A percentile compares a stretch with the other conserved stretches of the same genome.
phyloP scores from a whole-genome alignment of 768 basidiomycete genomes.

The Leucocoprinus sp. region DNA sequence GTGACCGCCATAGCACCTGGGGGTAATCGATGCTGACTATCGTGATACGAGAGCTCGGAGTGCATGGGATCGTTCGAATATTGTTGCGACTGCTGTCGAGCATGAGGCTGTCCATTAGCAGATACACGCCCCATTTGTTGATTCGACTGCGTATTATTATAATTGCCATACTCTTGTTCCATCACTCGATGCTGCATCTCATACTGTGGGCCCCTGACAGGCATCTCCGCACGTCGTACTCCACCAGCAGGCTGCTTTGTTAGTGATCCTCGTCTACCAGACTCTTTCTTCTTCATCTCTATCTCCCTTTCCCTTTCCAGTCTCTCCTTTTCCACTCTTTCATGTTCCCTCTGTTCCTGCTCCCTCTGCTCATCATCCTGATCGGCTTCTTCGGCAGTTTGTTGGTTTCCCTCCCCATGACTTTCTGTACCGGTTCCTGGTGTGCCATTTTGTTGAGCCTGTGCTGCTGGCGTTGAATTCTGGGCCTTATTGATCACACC shows the following conservation, averaged over 20 bases:
- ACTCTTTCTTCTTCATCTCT: slow-evolving; percentile 49
- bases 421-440: slow-evolving; percentile 19
- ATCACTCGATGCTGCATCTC: slow-evolving; percentile 92
- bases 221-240: slow-evolving; percentile 73
- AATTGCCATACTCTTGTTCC: slow-evolving; percentile 74
- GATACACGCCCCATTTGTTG: slow-evolving; percentile 16
- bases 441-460: slow-evolving; percentile 19
- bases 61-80: slow-evolving; percentile 20
- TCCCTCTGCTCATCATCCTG: slow-evolving; percentile 34
- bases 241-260: slow-evolving; percentile 54
- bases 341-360: slow-evolving; percentile 35
- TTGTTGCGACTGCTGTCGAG: slow-evolving; percentile 21
- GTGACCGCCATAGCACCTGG: slow-evolving; percentile 59
- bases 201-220: slow-evolving; percentile 84
- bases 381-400: slow-evolving; percentile 28
- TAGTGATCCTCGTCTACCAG: slow-evolving; percentile 48
- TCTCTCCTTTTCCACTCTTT: slow-evolving; percentile 33
- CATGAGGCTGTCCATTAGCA: slow-evolving; percentile 21
- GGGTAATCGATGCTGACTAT: slow-evolving; percentile 36
- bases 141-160: slow-evolving; percentile 28
- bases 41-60: slow-evolving; percentile 32
- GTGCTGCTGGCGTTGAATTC: slow-evolving; percentile 31
- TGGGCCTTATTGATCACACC: slow-evolving; percentile 94
- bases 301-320: slow-evolving; percentile 39
- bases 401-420: slow-evolving; percentile 24